These are phyloP conservation scores for Fusarium sp. DNA, from an alignment of 2,329 filamentous ascomycete species.

Conservation along the genomic window DNA sequence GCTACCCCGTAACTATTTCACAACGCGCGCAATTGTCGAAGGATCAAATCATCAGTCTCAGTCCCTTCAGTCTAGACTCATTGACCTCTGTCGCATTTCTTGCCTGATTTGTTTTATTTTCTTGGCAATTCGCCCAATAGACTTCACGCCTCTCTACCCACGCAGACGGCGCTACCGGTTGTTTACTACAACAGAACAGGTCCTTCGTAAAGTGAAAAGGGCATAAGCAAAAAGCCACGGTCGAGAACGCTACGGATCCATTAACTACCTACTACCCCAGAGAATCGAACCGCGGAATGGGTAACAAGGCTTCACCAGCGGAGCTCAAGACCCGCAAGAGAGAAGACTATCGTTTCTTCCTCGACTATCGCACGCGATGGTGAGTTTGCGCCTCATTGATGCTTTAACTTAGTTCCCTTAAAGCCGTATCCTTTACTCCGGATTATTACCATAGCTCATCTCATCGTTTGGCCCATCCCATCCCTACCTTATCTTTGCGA, in stretches of 20 bases:
- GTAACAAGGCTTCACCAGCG: conserved; percentile 26
- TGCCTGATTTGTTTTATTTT: background rate
- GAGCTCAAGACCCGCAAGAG: conserved; percentile 70
- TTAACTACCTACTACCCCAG: conserved; percentile 2
- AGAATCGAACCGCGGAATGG: conserved; percentile 19
- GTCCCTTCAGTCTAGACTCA: conserved; percentile 18
- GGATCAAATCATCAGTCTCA: background rate
- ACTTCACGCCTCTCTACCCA: conserved; percentile 23
- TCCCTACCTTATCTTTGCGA: background rate
- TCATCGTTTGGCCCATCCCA: background rate
- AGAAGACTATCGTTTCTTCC: conserved; percentile 78
- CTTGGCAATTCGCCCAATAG: conserved; percentile 2
- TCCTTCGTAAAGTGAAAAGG: background rate
- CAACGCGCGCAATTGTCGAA: background rate
- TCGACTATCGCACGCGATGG: conserved; percentile 91
- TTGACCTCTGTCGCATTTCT: conserved; percentile 2
- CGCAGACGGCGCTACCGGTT: conserved; percentile 4
- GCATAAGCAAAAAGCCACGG: background rate
- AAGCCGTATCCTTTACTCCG: background rate
- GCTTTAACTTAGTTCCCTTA: background rate
- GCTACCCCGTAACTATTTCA: background rate
- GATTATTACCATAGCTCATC: background rate
- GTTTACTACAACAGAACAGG: background rate
- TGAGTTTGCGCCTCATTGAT: conserved; percentile 48
- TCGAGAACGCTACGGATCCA: conserved; percentile 4